Evolutionary conservation across 75 land plant species (phyloP).

Genomic region (Sequoiadendron giganteum): DNA sequence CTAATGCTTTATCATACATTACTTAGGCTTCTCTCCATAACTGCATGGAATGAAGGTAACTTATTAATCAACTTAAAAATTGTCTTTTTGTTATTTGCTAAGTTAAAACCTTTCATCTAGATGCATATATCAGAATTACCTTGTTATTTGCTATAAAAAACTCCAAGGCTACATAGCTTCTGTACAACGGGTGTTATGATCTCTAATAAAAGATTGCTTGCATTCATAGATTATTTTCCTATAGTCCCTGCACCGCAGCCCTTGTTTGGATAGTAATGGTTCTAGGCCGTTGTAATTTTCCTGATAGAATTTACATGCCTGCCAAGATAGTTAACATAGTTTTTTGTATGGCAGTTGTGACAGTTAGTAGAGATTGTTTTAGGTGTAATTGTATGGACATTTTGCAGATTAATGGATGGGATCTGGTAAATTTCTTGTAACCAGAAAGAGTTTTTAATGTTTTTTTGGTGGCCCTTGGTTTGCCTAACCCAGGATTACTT

Average conservation of each 20-base stretch:
- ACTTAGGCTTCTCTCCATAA: not conserved
- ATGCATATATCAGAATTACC: not conserved
- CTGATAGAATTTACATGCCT: no score
- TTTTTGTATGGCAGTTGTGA: no score
- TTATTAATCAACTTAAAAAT: not conserved
- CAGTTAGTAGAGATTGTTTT: no score
- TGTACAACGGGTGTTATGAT: slow-evolving; percentile 55
- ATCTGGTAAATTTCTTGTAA: no score
- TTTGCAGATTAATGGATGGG: no score
- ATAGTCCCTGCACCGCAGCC: slow-evolving; percentile 15
- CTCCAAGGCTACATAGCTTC: slow-evolving; percentile 54
- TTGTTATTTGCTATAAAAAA: slow-evolving; percentile 75
- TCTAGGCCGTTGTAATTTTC: no score
- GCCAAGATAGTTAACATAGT: no score
- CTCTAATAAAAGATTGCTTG: slow-evolving; percentile 61
- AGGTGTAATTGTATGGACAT: no score
- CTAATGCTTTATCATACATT: not conserved
- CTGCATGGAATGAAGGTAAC: not conserved
- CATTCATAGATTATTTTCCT: slow-evolving; percentile 61
- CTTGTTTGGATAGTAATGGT: no score
- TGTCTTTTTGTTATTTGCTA: not conserved
- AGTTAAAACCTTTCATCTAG: not conserved
- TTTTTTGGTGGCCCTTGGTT: no score
- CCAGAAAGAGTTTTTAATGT: no score
- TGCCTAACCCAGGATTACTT: no score